These are phyloP conservation scores for Tuber borchii DNA, from an alignment of 495 filamentous ascomycete species.

Conservation along the genomic window DNA sequence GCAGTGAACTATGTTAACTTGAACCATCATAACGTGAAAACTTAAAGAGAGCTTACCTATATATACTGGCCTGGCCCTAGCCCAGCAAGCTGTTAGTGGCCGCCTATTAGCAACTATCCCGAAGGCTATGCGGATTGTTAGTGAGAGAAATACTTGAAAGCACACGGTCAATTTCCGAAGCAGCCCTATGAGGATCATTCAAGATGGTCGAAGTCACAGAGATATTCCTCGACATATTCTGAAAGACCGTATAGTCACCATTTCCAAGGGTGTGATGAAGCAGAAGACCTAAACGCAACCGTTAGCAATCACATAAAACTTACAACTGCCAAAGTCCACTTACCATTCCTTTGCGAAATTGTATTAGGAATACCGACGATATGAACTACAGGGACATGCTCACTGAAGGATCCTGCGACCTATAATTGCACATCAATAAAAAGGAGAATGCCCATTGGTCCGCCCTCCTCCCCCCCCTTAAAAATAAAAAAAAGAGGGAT, in stretches of 20 bases:
- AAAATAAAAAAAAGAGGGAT: neutral
- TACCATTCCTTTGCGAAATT: constrained; percentile 53
- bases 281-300: constrained; percentile 46
- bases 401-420: constrained; percentile 61
- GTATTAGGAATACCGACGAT: constrained; percentile 69
- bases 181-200: constrained; percentile 60
- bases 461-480: neutral
- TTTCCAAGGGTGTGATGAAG: constrained; percentile 92
- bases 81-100: constrained; percentile 58
- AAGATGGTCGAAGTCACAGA: constrained; percentile 64
- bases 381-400: constrained; percentile 71
- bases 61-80: constrained; percentile 70
- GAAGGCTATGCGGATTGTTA: neutral
- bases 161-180: constrained; percentile 69
- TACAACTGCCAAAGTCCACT: constrained; percentile 9
- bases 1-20: constrained; percentile 1
- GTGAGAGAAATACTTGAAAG: constrained; percentile 47
- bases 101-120: neutral
- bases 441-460: neutral
- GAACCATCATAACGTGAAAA: neutral
- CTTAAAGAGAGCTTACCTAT: constrained; percentile 47
- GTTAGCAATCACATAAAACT: neutral
- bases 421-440: constrained; percentile 3
- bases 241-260: constrained; percentile 80
- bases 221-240: constrained; percentile 66